Evolutionary conservation across 768 basidiomycete species (phyloP).

Genomic region (Termitomyces sp.): DNA sequence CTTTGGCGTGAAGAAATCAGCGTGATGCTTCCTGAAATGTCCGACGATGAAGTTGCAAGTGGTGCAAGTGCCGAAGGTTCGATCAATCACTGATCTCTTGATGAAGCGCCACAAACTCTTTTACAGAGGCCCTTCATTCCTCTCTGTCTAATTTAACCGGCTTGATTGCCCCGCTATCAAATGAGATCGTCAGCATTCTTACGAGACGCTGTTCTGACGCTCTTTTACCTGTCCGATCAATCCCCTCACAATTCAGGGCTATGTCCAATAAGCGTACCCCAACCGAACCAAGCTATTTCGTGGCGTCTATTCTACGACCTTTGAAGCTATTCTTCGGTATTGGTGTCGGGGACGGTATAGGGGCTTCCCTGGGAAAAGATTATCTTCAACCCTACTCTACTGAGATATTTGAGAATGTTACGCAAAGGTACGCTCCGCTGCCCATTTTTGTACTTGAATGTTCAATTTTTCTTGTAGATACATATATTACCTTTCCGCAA

Average conservation of each 20-base stretch:
- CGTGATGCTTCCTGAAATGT: conserved; percentile 48
- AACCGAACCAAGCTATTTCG: conserved; percentile 82
- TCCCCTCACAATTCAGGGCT: conserved; percentile 87
- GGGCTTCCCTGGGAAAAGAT: conserved; percentile 48
- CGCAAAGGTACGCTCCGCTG: conserved; percentile 45
- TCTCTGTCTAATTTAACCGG: conserved; percentile 43
- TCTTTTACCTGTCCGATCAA: conserved; percentile 77
- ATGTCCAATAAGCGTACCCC: conserved; percentile 70
- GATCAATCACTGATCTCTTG: conserved; percentile 8
- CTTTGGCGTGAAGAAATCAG: conserved; percentile 70
- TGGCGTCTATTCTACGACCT: conserved; percentile 75
- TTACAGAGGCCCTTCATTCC: conserved; percentile 49
- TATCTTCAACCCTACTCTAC: conserved; percentile 45
- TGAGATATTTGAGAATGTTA: conserved; percentile 67
- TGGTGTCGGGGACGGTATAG: conserved; percentile 52
- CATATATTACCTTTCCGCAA: conserved; percentile 68
- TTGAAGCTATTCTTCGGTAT: conserved; percentile 68
- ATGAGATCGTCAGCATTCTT: conserved; percentile 64
- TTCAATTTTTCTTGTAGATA: conserved; percentile 44
- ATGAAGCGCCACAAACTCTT: conserved; percentile 1
- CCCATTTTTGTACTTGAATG: not conserved
- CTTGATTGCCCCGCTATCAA: conserved; percentile 52
- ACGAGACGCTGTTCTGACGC: conserved; percentile 80
- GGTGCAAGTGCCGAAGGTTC: conserved; percentile 46
- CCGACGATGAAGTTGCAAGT: conserved; percentile 22